Evolutionary conservation across 257 asterid genomes (phyloP), one percentile per base, ranked within the genome.

Genomic region (Capsicum pubescens): DNA sequence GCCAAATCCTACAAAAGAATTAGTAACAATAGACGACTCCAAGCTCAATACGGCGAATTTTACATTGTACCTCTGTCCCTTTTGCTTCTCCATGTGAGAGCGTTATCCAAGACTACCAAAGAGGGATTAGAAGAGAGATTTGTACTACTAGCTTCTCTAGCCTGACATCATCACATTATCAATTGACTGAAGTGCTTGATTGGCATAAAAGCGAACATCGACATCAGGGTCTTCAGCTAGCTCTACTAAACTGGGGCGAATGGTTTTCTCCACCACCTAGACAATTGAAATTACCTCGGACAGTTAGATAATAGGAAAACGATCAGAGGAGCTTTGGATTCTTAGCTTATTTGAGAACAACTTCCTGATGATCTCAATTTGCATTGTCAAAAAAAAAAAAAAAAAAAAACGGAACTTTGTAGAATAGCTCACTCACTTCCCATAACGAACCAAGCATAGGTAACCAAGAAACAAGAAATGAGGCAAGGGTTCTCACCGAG

Each of bases 221-320:
- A 93, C 97, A 83, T 93, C 97, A 16, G 97, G 93, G 78, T 93
- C 97, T 86, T 93, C 95, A 0, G 86, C 83, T 10, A 93, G 92
- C 87, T 93, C 97, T 48, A 88, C 90, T 90, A 93, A 86, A 86
- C 91, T 70, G 0, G 97, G 95, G 2, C 92, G 93, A 36, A 93
- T 89, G 69, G 88, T 89, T 79, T 84, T 90, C 89, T 93, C 97
- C 50, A 86, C 93, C 79, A 89, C 94, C 97, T 93, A 83, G 9
- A 67, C 26, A 19, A 57, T n/a, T 39, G 35, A 79, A 19, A 8
- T 15, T 9, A 50, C 57, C 54, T 46, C 0, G 0, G 46, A 77
- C 50, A 77, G 16, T 77, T 54, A 76, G 6, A 52, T 50, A 8
- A 54, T 15, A 54, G 26, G 48, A 52, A 26, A 50, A 52, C 14